Evolutionary conservation across 768 basidiomycete genomes (phyloP).

Genomic region (Termitomyces sp.): DNA sequence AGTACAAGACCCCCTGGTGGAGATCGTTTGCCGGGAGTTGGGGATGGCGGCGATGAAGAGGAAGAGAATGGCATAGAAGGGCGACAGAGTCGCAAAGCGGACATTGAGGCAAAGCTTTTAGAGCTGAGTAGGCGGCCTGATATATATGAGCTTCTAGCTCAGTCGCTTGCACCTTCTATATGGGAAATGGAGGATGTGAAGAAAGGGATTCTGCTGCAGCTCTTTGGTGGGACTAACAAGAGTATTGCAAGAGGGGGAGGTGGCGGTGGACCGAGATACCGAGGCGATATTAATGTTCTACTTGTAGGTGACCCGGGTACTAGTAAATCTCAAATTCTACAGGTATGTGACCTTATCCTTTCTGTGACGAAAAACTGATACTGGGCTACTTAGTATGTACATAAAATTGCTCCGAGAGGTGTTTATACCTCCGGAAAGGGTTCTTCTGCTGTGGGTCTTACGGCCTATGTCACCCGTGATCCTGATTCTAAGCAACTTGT

Average conservation of each 20-base stretch:
- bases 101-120: conserved; percentile 73
- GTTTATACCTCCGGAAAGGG: conserved; percentile 98
- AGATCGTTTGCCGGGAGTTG: conserved; percentile 63
- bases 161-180: conserved; percentile 89
- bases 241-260: conserved; percentile 89
- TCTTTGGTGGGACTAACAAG: conserved; percentile 99
- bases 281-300: conserved; percentile 97
- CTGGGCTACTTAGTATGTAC: conserved; percentile 69
- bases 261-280: conserved; percentile 91
- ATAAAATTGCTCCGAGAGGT: conserved; percentile 96
- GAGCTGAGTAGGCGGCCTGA: conserved; percentile 72
- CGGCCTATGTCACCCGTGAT: conserved; percentile 97
- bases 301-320: conserved; percentile 98
- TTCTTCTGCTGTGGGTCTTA: conserved; percentile 96
- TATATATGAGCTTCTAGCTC: conserved; percentile 79
- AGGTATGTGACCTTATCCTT: conserved; percentile 40
- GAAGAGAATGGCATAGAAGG: conserved; percentile 42
- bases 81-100: conserved; percentile 47
- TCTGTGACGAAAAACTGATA: neutral
- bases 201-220: conserved; percentile 92
- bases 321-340: conserved; percentile 91
- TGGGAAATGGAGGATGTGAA: conserved; percentile 99
- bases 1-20: conserved; percentile 68
- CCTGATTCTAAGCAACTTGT: conserved; percentile 98
- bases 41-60: conserved; percentile 64